Evolutionary conservation across 345 rosid species (phyloP).

Genomic region (Sonneratia caseolaris): DNA sequence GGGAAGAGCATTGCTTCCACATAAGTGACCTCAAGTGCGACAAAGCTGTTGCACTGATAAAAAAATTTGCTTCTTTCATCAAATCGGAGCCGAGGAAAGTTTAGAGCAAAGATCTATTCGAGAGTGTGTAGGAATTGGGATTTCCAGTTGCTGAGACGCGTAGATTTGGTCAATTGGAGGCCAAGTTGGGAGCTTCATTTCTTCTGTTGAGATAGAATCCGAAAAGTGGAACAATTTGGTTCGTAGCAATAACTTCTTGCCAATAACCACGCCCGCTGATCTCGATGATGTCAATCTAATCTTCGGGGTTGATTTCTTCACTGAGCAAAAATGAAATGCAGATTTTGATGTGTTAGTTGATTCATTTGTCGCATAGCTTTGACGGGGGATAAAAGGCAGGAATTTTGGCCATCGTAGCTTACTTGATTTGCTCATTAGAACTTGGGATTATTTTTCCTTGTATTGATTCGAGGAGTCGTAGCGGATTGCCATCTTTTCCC

Average conservation of each 20-base stretch:
- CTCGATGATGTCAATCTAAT: no score
- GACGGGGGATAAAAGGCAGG: neutral
- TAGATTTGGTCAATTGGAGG: neutral
- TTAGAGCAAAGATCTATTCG: neutral
- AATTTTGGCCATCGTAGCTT: neutral
- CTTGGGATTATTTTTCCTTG: neutral
- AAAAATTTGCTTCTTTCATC: conserved; percentile 13
- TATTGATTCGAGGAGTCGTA: neutral
- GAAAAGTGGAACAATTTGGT: no score
- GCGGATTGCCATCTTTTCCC: neutral
- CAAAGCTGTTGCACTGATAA: conserved; percentile 10
- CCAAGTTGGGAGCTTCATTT: neutral
- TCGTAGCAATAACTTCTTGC: no score
- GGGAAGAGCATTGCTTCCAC: conserved; percentile 23
- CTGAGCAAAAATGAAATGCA: neutral
- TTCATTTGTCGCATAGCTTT: neutral
- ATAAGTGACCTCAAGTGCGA: conserved; percentile 2
- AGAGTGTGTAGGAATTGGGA: neutral
- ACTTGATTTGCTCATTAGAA: neutral
- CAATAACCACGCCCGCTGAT: no score
- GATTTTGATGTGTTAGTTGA: neutral
- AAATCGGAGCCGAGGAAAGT: neutral
- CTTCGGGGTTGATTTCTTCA: neutral
- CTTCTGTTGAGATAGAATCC: neutral
- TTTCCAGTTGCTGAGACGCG: neutral